phyloP scores from a whole-genome alignment of 768 basidiomycete genomes.

The Tricholoma flavovirens region DNA sequence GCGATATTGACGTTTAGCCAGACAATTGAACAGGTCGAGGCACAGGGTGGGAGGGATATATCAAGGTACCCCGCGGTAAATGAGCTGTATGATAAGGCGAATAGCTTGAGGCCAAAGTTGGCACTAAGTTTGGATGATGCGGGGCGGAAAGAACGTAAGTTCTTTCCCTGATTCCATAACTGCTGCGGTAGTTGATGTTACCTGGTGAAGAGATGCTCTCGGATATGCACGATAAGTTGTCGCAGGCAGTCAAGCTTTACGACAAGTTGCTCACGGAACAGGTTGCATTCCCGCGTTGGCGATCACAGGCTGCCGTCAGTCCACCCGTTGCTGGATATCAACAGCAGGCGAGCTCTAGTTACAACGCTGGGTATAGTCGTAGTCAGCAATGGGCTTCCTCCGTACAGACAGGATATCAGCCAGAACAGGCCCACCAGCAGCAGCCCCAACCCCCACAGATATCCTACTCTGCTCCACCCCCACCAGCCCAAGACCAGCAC shows the following conservation, averaged over 20 bases:
- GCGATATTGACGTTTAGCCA: conserved; percentile 88
- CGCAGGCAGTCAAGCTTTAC: conserved; percentile 88
- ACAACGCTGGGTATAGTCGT: conserved; percentile 22
- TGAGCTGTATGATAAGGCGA: conserved; percentile 82
- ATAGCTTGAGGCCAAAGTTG: conserved; percentile 71
- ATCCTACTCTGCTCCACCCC: conserved; percentile 7
- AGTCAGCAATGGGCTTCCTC: conserved; percentile 28
- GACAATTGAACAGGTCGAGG: conserved; percentile 78
- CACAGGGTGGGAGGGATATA: conserved; percentile 73
- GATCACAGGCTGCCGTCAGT: conserved; percentile 27
- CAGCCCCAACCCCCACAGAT: conserved; percentile 20
- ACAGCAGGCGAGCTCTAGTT: conserved; percentile 23
- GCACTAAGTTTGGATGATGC: conserved; percentile 81
- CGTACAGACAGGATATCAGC: conserved; percentile 9
- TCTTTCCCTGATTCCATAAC: neutral
- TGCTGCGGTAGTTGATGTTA: neutral
- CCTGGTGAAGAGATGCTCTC: conserved; percentile 62
- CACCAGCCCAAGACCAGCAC: conserved; percentile 3
- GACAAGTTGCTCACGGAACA: conserved; percentile 85
- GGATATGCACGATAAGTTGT: conserved; percentile 94
- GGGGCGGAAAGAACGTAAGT: conserved; percentile 74
- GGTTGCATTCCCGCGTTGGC: conserved; percentile 67
- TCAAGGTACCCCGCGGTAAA: conserved; percentile 79
- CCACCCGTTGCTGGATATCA: conserved; percentile 25
- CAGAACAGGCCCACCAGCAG: conserved; percentile 8